phyloP scores from a whole-genome alignment of 805 yeast species.

The Lipomyces chichibuensis region DNA sequence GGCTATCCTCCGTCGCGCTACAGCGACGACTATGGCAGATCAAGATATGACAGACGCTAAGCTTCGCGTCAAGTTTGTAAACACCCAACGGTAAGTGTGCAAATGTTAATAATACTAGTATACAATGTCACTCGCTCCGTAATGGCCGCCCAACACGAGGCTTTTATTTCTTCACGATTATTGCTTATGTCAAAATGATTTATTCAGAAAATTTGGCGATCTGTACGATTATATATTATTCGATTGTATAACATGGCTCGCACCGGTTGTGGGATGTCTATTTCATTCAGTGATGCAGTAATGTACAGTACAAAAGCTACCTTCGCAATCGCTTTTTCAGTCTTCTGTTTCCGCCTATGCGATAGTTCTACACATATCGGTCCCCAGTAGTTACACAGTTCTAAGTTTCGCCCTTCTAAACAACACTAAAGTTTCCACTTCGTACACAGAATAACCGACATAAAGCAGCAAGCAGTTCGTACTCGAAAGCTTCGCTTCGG shows the following conservation, averaged over 20 bases:
- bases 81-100: background rate
- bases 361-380: background rate
- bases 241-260: background rate
- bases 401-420: background rate
- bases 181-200: background rate
- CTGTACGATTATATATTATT: background rate
- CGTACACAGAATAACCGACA: background rate
- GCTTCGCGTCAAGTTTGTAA: background rate
- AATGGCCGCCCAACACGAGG: background rate
- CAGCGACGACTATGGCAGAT: conserved; percentile 3
- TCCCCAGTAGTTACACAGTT: background rate
- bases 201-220: conserved; percentile 1
- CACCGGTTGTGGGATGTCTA: conserved; percentile 1
- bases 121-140: background rate
- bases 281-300: background rate
- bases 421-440: background rate
- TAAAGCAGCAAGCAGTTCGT: background rate
- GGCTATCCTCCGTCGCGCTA: conserved; percentile 18
- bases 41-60: conserved; percentile 7
- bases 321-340: background rate
- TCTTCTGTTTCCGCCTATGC: background rate
- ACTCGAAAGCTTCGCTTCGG: background rate
- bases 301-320: background rate
- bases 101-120: background rate
- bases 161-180: background rate